A percentile compares a stretch with the other conserved stretches of the same genome.
Evolutionary conservation across 495 filamentous ascomycete genomes (phyloP).

Genomic region (Penicillium pulvis): DNA sequence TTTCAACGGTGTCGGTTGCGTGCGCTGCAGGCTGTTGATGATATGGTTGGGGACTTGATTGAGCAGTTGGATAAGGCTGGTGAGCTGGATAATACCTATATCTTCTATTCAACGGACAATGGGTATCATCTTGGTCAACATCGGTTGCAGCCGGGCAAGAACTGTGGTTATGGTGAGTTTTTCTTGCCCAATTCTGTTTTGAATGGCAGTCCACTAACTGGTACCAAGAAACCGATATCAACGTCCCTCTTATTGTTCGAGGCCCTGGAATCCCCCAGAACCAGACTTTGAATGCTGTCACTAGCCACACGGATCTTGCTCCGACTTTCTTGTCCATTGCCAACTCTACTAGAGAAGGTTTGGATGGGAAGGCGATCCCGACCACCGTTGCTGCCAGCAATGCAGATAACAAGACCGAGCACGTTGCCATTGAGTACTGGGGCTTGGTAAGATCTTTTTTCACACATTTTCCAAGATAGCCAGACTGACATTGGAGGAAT

Average conservation of each 20-base stretch:
- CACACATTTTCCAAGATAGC: not conserved
- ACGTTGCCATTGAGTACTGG: slow-evolving; percentile 65
- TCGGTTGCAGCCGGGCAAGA: slow-evolving; percentile 67
- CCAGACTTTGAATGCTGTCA: slow-evolving; percentile 52
- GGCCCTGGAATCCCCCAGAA: slow-evolving; percentile 56
- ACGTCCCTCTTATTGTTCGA: slow-evolving; percentile 62
- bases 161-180: slow-evolving; percentile 64
- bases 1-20: slow-evolving; percentile 63
- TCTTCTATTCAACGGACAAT: slow-evolving; percentile 69
- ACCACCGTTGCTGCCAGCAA: slow-evolving; percentile 32
- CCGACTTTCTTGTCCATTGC: slow-evolving; percentile 61
- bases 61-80: slow-evolving; percentile 48
- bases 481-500: not conserved
- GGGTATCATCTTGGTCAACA: slow-evolving; percentile 72
- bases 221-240: slow-evolving; percentile 61
- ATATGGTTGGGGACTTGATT: slow-evolving; percentile 61
- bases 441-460: slow-evolving; percentile 36
- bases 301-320: slow-evolving; percentile 66
- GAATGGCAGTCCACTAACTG: not conserved
- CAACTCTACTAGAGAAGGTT: slow-evolving; percentile 37
- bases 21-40: slow-evolving; percentile 65
- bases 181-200: not conserved
- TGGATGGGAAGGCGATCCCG: slow-evolving; percentile 58
- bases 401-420: slow-evolving; percentile 50
- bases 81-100: slow-evolving; percentile 64